These are phyloP conservation scores for Quercus tomentella DNA, from an alignment of 331 rosid genomes.

Conservation along the genomic window DNA sequence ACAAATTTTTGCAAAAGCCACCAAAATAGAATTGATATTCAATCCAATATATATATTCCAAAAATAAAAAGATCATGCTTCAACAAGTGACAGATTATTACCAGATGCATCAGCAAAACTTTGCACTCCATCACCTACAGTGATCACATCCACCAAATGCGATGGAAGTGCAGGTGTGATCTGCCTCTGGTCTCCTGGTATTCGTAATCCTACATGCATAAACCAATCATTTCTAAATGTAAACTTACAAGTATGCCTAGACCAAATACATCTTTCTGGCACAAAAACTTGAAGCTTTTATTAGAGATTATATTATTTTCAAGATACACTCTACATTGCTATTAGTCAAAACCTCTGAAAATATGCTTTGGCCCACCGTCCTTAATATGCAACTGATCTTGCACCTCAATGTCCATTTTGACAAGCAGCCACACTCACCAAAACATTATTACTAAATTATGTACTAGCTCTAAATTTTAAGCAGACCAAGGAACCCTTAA, in stretches of 20 bases:
- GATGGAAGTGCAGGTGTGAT: constrained; percentile 68
- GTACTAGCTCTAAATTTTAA: not conserved
- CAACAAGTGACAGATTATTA: constrained; percentile 29
- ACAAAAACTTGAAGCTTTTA: not conserved
- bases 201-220: constrained; percentile 53
- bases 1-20: constrained; percentile 14
- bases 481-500: not conserved
- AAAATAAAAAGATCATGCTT: not conserved
- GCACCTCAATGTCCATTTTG: not conserved
- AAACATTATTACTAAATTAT: not conserved
- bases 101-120: constrained; percentile 55
- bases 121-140: constrained; percentile 52
- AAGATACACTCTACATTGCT: not conserved
- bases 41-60: not conserved
- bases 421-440: not conserved
- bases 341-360: not conserved
- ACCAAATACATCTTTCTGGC: not conserved
- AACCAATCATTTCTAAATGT: constrained; percentile 17
- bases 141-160: constrained; percentile 77
- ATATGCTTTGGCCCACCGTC: not conserved
- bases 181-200: constrained; percentile 80
- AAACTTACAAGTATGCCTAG: constrained; percentile 2
- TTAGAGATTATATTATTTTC: not conserved
- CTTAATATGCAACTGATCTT: not conserved
- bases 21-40: not conserved